Evolutionary conservation across 2,329 filamentous ascomycete species (phyloP).

Genomic region (Escovopsis sp.): DNA sequence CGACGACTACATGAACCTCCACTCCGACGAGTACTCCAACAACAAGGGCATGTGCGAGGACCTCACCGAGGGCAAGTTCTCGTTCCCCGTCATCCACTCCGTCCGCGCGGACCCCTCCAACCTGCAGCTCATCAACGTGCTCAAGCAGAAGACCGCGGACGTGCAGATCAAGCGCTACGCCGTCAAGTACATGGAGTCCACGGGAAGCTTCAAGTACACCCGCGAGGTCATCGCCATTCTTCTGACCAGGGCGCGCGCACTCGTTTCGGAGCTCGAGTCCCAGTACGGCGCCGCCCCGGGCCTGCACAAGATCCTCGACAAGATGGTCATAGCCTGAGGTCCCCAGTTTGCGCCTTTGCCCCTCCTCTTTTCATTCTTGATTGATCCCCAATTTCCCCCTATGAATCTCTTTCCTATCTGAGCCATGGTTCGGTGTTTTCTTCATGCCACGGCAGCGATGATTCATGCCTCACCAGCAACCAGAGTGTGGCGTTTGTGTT

Average conservation of each 20-base stretch:
- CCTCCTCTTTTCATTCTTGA: too few species aligned
- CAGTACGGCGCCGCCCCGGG: slow-evolving; percentile 39
- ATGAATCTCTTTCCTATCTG: too few species aligned
- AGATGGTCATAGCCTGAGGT: slow-evolving; percentile 30
- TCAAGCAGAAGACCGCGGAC: slow-evolving; percentile 77
- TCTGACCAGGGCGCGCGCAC: slow-evolving; percentile 43
- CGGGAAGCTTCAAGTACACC: slow-evolving; percentile 81
- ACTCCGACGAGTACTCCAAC: slow-evolving; percentile 55
- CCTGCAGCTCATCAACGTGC: slow-evolving; percentile 74
- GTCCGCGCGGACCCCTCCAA: slow-evolving; percentile 63
- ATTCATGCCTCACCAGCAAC: too few species aligned
- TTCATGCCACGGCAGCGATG: too few species aligned
- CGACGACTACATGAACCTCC: slow-evolving; percentile 87
- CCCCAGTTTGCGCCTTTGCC: too few species aligned
- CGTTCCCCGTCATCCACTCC: slow-evolving; percentile 86
- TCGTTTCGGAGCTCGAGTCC: slow-evolving; percentile 50
- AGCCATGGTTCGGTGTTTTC: too few species aligned
- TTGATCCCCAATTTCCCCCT: too few species aligned
- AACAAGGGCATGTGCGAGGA: slow-evolving; percentile 95
- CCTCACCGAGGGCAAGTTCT: slow-evolving; percentile 93
- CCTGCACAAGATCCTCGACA: slow-evolving; percentile 53
- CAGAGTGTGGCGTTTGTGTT: too few species aligned
- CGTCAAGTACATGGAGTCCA: slow-evolving; percentile 77
- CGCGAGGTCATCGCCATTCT: slow-evolving; percentile 49
- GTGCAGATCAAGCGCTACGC: slow-evolving; percentile 85